A percentile compares a stretch with the other conserved stretches of the same genome.
phyloP scores from a whole-genome alignment of 805 yeast species.

The Zygoascus flipseniorum region DNA sequence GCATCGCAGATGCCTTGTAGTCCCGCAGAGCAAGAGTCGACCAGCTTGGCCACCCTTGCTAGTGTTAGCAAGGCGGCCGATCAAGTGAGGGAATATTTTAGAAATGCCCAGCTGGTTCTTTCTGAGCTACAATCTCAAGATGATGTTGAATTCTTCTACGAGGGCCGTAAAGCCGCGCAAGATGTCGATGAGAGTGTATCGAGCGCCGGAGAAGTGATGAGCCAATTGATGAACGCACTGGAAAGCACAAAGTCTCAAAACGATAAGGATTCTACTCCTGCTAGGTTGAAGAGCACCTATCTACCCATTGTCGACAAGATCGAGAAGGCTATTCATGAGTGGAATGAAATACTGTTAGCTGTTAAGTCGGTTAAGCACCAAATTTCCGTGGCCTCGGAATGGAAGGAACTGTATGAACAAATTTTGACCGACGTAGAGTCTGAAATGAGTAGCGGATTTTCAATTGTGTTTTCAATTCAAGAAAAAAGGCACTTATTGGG shows the following conservation, averaged over 20 bases:
- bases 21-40: neutral
- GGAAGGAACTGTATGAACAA: conserved; percentile 21
- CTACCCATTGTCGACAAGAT: conserved; percentile 15
- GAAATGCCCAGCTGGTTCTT: conserved; percentile 11
- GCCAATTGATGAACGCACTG: conserved; percentile 14
- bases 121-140: conserved; percentile 14
- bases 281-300: neutral
- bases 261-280: conserved; percentile 1
- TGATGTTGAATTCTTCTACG: conserved; percentile 21
- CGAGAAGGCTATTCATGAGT: conserved; percentile 14
- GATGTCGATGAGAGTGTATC: conserved; percentile 13
- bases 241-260: conserved; percentile 8
- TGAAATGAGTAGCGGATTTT: conserved; percentile 16
- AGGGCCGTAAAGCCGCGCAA: conserved; percentile 16
- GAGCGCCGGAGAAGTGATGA: conserved; percentile 17
- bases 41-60: conserved; percentile 1
- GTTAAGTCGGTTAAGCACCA: conserved; percentile 11
- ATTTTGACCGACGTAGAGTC: conserved; percentile 18
- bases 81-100: conserved; percentile 12
- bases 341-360: conserved; percentile 15
- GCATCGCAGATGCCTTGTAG: neutral
- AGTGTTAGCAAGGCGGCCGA: conserved; percentile 11
- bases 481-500: conserved; percentile 11
- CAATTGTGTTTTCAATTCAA: conserved; percentile 16
- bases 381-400: conserved; percentile 21